A percentile compares a stretch with the other conserved stretches of the same genome.
phyloP scores from a whole-genome alignment of 768 basidiomycete species.

The Leucosporidium creatinivorum region DNA sequence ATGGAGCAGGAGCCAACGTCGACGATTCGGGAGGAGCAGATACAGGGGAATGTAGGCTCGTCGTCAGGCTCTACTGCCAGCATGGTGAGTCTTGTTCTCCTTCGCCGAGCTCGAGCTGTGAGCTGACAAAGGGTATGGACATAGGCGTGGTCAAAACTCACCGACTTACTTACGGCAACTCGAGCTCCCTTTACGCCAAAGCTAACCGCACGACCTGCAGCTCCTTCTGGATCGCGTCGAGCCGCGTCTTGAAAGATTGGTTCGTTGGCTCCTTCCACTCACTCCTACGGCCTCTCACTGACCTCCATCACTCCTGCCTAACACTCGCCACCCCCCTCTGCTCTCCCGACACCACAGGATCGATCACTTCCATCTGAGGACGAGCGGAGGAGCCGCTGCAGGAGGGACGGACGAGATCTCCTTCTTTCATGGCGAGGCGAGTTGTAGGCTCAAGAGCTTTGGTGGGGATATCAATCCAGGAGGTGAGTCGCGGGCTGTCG shows the following conservation, averaged over 20 bases:
- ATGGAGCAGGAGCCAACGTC: conserved; percentile 4
- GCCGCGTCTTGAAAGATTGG: conserved; percentile 24
- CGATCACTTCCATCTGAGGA: conserved; percentile 25
- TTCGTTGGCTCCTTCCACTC: background rate
- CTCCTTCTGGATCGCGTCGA: conserved; percentile 19
- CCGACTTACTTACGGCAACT: conserved; percentile 21
- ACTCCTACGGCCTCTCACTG: background rate
- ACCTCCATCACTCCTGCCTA: too few relatives aligned
- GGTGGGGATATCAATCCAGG: background rate
- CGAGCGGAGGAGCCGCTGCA: background rate
- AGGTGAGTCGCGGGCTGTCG: background rate
- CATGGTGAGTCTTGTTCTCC: conserved; percentile 14
- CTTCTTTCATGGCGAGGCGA: conserved; percentile 12
- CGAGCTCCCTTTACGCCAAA: conserved; percentile 7
- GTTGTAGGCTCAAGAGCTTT: conserved; percentile 24
- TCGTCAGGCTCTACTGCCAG: conserved; percentile 21
- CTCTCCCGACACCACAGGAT: background rate
- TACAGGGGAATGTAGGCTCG: conserved; percentile 22
- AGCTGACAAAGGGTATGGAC: background rate
- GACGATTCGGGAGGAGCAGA: background rate
- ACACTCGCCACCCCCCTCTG: background rate
- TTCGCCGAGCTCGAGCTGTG: background rate
- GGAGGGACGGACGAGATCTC: conserved; percentile 29
- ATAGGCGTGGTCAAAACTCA: conserved; percentile 31
- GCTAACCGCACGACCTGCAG: conserved; percentile 18